Evolutionary conservation across 2,329 filamentous ascomycete species (phyloP), one percentile per base, ranked within the genome.

Genomic region (Fusarium sp.): DNA sequence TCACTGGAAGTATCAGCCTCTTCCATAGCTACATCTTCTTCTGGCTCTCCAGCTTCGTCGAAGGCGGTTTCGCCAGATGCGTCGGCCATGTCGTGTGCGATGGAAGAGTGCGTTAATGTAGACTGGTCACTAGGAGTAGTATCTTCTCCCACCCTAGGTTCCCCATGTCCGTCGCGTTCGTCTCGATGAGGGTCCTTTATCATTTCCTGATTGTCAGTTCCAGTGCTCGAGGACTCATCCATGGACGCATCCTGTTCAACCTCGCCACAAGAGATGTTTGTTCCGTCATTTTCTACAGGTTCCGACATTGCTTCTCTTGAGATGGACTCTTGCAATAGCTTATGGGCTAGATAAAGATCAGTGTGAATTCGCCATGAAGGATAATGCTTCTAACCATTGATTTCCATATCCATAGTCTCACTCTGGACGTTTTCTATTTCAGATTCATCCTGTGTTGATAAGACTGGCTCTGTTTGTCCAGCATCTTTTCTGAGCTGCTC

Each of bases 401-500:
- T 39, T 39, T 48, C 26, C 29, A 44, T 42, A 60, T 46, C 43
- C 31, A 42, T 42, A n/a, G 26, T 44, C 66, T 68, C 57, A 71
- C 68, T 58, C 58, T 64, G 29, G 39, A 33, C 31, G 16, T 18
- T 46, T 18, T 73, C 71, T 2, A 70, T 63, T 41, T 69, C 67
- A 46, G 66, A 66, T 29, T 42, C 54, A 28, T 60, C 59, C 20
- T 71, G 60, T 11, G 37, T 39, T 44, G 42, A 31, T 56, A 47
- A 8, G 41, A 62, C 62, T 23, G 63, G 18, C 16, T 74, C 72
- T 31, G 44, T 39, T 29, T 70, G 66, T 29, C 59, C 38, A 15
- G 61, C 71, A 29, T 82, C 76, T 50, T 71, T 69, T 41, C 73
- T 74, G 15, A 82, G 69, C 16, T 68, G 74, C 50, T 80, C 68